phyloP scores from a whole-genome alignment of 345 rosid genomes.

The Eucalyptus decipiens region DNA sequence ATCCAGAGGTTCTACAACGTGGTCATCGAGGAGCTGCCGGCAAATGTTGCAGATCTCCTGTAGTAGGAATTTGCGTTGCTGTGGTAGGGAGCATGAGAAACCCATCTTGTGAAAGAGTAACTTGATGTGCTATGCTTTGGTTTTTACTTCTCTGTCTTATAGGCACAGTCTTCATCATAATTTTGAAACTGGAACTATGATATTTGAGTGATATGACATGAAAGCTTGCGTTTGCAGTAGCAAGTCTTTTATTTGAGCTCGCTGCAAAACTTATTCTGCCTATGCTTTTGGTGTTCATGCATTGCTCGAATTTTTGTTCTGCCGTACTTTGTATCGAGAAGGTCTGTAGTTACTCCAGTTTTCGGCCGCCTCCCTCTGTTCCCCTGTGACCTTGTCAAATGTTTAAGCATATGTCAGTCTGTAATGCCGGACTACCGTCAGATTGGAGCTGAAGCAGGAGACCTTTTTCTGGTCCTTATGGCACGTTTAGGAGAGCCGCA shows the following conservation, averaged over 20 bases:
- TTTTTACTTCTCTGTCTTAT: background rate
- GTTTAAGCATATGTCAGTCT: background rate
- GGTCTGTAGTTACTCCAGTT: background rate
- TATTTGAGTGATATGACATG: background rate
- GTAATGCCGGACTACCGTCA: background rate
- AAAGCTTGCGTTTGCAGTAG: background rate
- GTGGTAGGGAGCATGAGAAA: background rate
- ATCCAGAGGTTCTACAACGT: conserved; percentile 55
- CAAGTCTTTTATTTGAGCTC: background rate
- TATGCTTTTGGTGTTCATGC: background rate
- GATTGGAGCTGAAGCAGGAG: background rate
- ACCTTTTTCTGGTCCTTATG: background rate
- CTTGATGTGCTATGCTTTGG: background rate
- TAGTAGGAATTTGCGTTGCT: conserved; percentile 5
- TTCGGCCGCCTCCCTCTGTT: background rate
- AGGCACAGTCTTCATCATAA: background rate
- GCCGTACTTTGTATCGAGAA: background rate
- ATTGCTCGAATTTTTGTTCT: background rate
- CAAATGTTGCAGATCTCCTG: conserved; percentile 48
- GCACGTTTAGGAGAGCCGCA: background rate
- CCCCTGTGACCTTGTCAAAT: background rate
- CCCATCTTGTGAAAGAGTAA: background rate
- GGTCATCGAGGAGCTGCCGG: conserved; percentile 48
- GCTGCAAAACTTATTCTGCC: background rate
- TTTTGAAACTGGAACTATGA: background rate